A percentile compares a stretch with the other conserved stretches of the same genome.
phyloP scores from a whole-genome alignment of 108 stramenopile genomes.

The Fragilariopsis cylindrus region DNA sequence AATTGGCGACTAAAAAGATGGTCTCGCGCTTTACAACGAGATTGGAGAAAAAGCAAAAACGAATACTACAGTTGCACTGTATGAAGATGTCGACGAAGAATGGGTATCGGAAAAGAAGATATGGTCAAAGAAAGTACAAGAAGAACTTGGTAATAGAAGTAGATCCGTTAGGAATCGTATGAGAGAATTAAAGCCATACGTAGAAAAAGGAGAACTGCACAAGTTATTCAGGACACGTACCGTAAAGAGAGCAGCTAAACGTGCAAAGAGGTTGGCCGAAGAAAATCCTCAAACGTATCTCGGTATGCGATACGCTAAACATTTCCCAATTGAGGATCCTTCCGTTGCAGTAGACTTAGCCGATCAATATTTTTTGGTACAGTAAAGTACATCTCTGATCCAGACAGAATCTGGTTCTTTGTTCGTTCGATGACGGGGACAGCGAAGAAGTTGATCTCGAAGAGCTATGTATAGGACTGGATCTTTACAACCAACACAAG shows the following conservation, averaged over 20 bases:
- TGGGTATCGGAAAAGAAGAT: slow-evolving; percentile 10
- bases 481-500: slow-evolving; percentile 14
- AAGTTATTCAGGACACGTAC: background rate
- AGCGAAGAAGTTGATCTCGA: slow-evolving; percentile 44
- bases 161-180: slow-evolving; percentile 4
- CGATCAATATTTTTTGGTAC: slow-evolving; percentile 54
- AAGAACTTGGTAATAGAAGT: background rate
- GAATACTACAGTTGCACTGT: background rate
- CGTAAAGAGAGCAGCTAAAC: background rate
- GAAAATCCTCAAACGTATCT: slow-evolving; percentile 13
- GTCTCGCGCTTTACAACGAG: slow-evolving; percentile 13
- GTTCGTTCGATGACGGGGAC: slow-evolving; percentile 78
- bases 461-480: slow-evolving; percentile 26
- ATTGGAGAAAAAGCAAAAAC: background rate
- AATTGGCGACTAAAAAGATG: background rate
- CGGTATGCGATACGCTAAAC: slow-evolving; percentile 61
- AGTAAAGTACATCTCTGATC: slow-evolving; percentile 25
- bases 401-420: slow-evolving; percentile 29
- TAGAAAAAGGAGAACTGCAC: background rate
- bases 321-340: slow-evolving; percentile 32
- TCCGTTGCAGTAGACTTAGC: slow-evolving; percentile 37
- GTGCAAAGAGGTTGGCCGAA: background rate
- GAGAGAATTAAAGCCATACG: slow-evolving; percentile 7
- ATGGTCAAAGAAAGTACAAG: slow-evolving; percentile 10
- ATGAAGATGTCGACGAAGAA: slow-evolving; percentile 6